A percentile compares a stretch with the other conserved stretches of the same genome.
These are phyloP conservation scores for Backusella sp. DNA, from an alignment of 192 early-diverging fungal species.

Conservation along the genomic window DNA sequence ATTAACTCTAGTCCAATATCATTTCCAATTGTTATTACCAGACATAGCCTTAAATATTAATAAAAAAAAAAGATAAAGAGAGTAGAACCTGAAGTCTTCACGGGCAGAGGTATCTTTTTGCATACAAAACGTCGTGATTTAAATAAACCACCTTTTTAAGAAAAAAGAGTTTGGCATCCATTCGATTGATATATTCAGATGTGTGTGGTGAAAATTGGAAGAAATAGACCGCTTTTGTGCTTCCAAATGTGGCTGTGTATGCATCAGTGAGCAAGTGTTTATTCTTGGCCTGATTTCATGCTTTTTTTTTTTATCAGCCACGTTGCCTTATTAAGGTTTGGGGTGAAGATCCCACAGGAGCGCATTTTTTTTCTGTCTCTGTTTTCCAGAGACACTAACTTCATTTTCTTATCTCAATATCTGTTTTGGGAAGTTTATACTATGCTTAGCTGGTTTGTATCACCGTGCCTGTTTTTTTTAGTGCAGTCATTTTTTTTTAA, in stretches of 20 bases:
- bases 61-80: too few relatives aligned
- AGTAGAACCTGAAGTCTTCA: too few relatives aligned
- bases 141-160: too few relatives aligned
- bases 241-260: not conserved
- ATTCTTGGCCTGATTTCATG: too few relatives aligned
- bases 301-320: not conserved
- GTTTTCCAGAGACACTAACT: not conserved
- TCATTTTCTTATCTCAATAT: not conserved
- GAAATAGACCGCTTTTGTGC: not conserved
- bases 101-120: too few relatives aligned
- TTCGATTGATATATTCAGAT: too few relatives aligned
- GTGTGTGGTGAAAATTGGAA: not conserved
- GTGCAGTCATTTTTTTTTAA: too few relatives aligned
- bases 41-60: too few relatives aligned
- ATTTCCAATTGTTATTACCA: too few relatives aligned
- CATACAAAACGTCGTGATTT: too few relatives aligned
- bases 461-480: not conserved
- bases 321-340: not conserved
- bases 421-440: not conserved
- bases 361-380: not conserved
- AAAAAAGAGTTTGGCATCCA: too few relatives aligned
- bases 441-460: not conserved
- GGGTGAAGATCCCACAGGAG: not conserved
- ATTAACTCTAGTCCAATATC: too few relatives aligned
- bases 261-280: not conserved